Base-by-base conservation (phyloP, 306 rosid genomes). In the Gillenia trifoliata region DNA sequence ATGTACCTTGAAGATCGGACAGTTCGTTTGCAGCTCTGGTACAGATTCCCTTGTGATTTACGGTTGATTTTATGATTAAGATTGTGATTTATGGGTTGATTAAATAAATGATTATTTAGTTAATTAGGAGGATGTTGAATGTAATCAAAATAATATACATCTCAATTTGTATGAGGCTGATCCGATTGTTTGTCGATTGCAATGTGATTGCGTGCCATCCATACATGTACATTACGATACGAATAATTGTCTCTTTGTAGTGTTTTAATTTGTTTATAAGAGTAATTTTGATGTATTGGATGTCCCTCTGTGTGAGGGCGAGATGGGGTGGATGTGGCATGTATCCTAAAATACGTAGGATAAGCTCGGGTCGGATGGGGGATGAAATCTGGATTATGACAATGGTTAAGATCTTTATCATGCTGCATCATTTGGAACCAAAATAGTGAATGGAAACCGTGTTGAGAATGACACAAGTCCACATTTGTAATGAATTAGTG, bases 1-100 rank as follows among this genome's bases (percentile, higher is more conserved):
- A 94, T 94, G 98, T 94, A 91, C 83, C 96, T 94, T 80, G 97
- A 94, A 90, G 98, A 94, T 79, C 95, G 98, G 81, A 94, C 98
- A 31, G 93, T 94, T 82, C 98, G 97, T 78, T 83, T 94, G 90
- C 98, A 94, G 93, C 97, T 94, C 59, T 94, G 98, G 98, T 94
- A 83, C 19, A 26, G 90, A 74, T 69, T 57, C 61, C 12, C 62
- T 64, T 54, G 70, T 75, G 23, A 33, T 68, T 8, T 59, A 13
- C 7, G 34, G 11, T 59, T 59, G 33, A 16, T 26, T 59, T 45
- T 45, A 19, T 16, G 6, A 45, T 45, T 45, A 45, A 45, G 20
- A 45, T 70, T 54, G 67, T 75, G 25, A 45, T 68, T 17, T 60
- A 60, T 60, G n/a, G 36, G 11, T 59, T 59, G 33, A 29, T 60